A percentile compares a stretch with the other conserved stretches of the same genome.
Conservation (phyloP, 1,139 yeast genomes). For the Yamadazyma dendronema region DNA sequence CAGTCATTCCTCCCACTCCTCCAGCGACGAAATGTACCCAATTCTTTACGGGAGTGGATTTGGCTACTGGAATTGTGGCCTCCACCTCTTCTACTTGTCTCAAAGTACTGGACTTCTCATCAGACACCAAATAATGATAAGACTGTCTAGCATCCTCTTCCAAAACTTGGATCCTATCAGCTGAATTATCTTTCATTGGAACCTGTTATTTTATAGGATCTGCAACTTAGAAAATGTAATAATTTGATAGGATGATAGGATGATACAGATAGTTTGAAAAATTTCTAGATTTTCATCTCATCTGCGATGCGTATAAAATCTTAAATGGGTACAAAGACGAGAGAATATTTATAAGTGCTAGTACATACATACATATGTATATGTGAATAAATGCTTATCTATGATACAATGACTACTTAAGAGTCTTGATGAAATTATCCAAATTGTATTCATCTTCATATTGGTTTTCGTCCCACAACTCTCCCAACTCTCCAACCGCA, state of each 20-base stretch:
- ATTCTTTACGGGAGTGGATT: conserved; percentile 40
- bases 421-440: conserved; percentile 85
- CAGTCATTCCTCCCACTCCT: conserved; percentile 97
- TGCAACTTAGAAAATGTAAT: no score
- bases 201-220: neutral
- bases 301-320: no score
- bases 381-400: neutral
- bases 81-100: conserved; percentile 31
- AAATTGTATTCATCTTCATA: conserved; percentile 95
- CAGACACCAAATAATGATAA: conserved; percentile 63
- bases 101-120: conserved; percentile 57
- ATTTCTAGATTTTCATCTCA: neutral
- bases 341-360: no score
- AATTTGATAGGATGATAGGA: no score
- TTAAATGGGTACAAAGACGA: no score
- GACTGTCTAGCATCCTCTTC: conserved; percentile 60
- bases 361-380: neutral
- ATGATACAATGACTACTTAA: conserved; percentile 30
- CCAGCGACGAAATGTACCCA: conserved; percentile 99
- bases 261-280: neutral
- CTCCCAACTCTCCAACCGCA: conserved; percentile 86
- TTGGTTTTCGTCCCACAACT: conserved; percentile 94
- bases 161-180: conserved; percentile 24
- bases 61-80: neutral
- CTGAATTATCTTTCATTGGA: conserved; percentile 3